Conservation (phyloP, 331 rosid species). For the Erythrophleum ivorense region DNA sequence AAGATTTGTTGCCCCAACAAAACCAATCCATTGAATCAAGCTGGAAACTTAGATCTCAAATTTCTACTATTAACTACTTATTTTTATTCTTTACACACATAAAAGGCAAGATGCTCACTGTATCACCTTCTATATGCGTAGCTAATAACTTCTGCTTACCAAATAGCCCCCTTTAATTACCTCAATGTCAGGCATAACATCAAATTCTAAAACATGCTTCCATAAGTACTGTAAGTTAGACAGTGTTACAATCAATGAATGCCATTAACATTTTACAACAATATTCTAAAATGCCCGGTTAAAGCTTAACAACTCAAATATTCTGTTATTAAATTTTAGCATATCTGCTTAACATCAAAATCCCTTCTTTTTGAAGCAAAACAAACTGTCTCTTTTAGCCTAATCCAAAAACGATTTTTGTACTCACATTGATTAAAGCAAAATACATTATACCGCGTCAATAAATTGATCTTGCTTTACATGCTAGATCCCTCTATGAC, state of each 20-base stretch:
- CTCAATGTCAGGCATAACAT: no score
- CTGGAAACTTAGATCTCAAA: neutral
- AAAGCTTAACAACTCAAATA: no score
- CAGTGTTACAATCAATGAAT: no score
- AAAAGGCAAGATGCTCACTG: no score
- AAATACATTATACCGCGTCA: neutral
- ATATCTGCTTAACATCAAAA: neutral
- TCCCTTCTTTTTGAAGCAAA: neutral
- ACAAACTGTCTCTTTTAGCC: neutral
- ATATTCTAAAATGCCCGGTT: no score
- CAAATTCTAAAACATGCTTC: no score
- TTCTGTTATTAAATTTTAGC: neutral
- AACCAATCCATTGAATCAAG: neutral
- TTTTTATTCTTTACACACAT: neutral
- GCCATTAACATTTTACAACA: no score
- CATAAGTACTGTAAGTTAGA: no score
- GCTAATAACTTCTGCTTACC: no score
- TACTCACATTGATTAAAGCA: neutral
- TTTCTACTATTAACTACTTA: neutral
- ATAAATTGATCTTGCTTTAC: neutral
- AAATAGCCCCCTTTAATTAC: no score
- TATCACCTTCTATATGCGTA: no score
- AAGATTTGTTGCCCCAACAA: no score
- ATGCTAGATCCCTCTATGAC: neutral
- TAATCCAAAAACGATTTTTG: neutral